Percentiles rank a stretch among this genome's conserved stretches.
Evolutionary conservation across 345 rosid genomes (phyloP).

Genomic region (Lepidium didymum): DNA sequence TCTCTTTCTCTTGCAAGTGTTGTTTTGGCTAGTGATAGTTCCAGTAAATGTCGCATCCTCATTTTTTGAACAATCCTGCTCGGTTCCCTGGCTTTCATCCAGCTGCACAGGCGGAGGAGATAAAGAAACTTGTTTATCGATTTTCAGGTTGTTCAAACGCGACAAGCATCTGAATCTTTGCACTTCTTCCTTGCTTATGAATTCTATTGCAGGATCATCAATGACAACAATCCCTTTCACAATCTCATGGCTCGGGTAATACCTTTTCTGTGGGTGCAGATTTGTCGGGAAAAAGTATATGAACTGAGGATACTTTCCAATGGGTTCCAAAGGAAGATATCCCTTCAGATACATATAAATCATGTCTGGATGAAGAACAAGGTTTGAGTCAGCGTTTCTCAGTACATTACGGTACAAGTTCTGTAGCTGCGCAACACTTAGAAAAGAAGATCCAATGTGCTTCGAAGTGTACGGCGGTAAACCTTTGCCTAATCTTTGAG

Average conservation of each 20-base stretch:
- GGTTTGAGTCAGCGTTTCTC: conserved; percentile 35
- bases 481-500: conserved; percentile 38
- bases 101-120: conserved; percentile 23
- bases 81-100: conserved; percentile 6
- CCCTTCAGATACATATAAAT: conserved; percentile 44
- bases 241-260: conserved; percentile 33
- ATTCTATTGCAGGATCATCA: conserved; percentile 36
- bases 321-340: conserved; percentile 26
- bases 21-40: not conserved
- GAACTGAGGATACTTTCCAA: conserved; percentile 30
- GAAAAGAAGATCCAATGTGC: conserved; percentile 44
- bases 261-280: conserved; percentile 44
- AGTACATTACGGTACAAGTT: conserved; percentile 45
- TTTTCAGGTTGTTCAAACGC: conserved; percentile 33
- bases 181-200: conserved; percentile 30
- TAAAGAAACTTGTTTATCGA: conserved; percentile 32
- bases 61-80: conserved; percentile 15
- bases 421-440: conserved; percentile 39
- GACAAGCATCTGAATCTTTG: conserved; percentile 42
- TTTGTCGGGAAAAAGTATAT: conserved; percentile 36
- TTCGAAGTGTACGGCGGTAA: conserved; percentile 47
- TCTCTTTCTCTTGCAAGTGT: conserved; percentile 12
- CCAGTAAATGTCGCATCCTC: conserved; percentile 3
- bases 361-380: conserved; percentile 34
- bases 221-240: conserved; percentile 52